phyloP scores from a whole-genome alignment of 306 rosid genomes.

The Dalbergia cochinchinensis region DNA sequence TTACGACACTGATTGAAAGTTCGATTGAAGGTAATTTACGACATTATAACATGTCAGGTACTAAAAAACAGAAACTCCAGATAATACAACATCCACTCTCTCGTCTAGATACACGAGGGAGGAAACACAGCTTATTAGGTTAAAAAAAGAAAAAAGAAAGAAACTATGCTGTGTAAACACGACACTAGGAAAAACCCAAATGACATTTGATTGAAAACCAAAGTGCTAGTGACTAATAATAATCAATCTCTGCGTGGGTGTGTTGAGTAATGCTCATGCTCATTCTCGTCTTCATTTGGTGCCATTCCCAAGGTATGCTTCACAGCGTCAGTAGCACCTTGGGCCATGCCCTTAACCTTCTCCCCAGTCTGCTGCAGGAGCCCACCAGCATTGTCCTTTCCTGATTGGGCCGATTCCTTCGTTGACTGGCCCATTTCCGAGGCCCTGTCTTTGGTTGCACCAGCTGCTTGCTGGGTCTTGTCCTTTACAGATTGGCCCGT shows the following conservation, averaged over 20 bases:
- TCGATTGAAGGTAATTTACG: too few species aligned
- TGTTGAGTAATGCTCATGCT: background rate
- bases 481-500: slow-evolving; percentile 44
- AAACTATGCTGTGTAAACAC: background rate
- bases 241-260: background rate
- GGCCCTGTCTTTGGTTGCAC: slow-evolving; percentile 39
- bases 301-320: slow-evolving; percentile 71
- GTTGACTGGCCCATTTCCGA: slow-evolving; percentile 47
- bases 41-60: too few species aligned
- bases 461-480: slow-evolving; percentile 41
- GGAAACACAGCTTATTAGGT: too few species aligned
- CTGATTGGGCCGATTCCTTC: slow-evolving; percentile 46
- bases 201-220: background rate
- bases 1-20: too few species aligned
- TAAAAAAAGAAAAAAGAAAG: too few species aligned
- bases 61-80: too few species aligned
- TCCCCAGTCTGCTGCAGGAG: slow-evolving; percentile 67
- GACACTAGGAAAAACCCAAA: slow-evolving; percentile 12
- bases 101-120: too few species aligned
- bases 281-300: slow-evolving; percentile 1
- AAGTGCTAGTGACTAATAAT: background rate
- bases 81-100: too few species aligned
- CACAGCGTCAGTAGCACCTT: slow-evolving; percentile 61
- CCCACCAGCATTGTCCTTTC: slow-evolving; percentile 53
- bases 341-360: slow-evolving; percentile 61